Percentiles rank a stretch among this genome's conserved stretches.
These are phyloP conservation scores for Aspergillus pseudoglaucus DNA, from an alignment of 2,329 filamentous ascomycete genomes.

Conservation along the genomic window DNA sequence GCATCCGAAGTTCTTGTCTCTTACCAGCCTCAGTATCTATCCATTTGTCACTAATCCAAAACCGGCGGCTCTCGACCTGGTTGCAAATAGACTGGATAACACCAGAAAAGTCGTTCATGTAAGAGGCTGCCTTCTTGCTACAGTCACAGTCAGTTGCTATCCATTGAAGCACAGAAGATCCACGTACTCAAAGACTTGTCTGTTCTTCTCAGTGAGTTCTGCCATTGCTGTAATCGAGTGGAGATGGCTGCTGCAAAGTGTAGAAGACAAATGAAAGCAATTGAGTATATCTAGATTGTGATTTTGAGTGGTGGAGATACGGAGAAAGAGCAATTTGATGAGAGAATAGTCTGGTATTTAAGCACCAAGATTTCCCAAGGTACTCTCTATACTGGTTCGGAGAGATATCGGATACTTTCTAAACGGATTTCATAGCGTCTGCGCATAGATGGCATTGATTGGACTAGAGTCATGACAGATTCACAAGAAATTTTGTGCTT, in stretches of 20 bases:
- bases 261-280: not conserved
- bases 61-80: slow-evolving; percentile 47
- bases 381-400: slow-evolving; percentile 10
- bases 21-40: slow-evolving; percentile 24
- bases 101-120: slow-evolving; percentile 53
- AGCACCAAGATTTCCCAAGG: not conserved
- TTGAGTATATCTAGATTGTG: not conserved
- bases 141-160: not conserved
- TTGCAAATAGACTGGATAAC: slow-evolving; percentile 49
- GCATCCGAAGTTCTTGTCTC: slow-evolving; percentile 42
- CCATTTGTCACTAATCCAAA: slow-evolving; percentile 59
- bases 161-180: not conserved
- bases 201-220: slow-evolving; percentile 32
- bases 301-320: not conserved
- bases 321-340: not conserved
- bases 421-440: not conserved
- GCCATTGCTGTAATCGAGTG: slow-evolving; percentile 18
- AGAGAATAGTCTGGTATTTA: not conserved
- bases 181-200: slow-evolving; percentile 37
- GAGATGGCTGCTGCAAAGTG: not conserved
- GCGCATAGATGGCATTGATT: not conserved
- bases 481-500: not conserved
- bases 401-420: slow-evolving; percentile 29
- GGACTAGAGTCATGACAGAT: not conserved
- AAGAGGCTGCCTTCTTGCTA: slow-evolving; percentile 49